phyloP scores from a whole-genome alignment of 192 early-diverging fungal species.

The Coemansia aciculifera region DNA sequence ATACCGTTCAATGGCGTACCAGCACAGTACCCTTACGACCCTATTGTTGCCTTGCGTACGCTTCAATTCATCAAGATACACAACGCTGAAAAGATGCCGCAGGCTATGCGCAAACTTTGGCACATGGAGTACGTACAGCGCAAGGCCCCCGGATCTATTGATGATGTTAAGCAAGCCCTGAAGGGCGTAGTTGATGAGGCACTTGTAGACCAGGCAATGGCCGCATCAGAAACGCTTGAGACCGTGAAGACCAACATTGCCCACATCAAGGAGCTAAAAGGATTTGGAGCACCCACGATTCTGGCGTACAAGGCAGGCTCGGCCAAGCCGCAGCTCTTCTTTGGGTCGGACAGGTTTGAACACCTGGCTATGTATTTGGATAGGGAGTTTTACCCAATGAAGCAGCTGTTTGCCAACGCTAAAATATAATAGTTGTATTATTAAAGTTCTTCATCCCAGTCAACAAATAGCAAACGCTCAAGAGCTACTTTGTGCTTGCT shows the following conservation, averaged over 20 bases:
- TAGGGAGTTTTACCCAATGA: conserved; percentile 40
- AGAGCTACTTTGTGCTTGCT: background rate
- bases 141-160: conserved; percentile 23
- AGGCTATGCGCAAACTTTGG: conserved; percentile 46
- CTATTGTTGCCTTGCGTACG: conserved; percentile 25
- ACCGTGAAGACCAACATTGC: conserved; percentile 23
- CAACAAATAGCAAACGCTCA: background rate
- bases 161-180: conserved; percentile 33
- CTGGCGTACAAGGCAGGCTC: conserved; percentile 21
- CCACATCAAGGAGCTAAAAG: conserved; percentile 19
- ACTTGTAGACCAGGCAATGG: conserved; percentile 29
- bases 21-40: conserved; percentile 36
- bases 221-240: conserved; percentile 10
- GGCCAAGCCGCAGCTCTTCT: conserved; percentile 37
- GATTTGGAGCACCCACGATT: conserved; percentile 48
- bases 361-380: conserved; percentile 42
- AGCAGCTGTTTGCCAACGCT: conserved; percentile 39
- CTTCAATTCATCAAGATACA: conserved; percentile 34
- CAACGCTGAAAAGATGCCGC: conserved; percentile 21
- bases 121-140: conserved; percentile 33
- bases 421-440: background rate
- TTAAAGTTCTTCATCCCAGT: background rate
- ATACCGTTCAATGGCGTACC: conserved; percentile 47
- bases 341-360: conserved; percentile 50
- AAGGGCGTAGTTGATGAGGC: conserved; percentile 6